Evolutionary conservation across 2,329 filamentous ascomycete genomes (phyloP).

Genomic region (Paraphaeosphaeria sporulosa): DNA sequence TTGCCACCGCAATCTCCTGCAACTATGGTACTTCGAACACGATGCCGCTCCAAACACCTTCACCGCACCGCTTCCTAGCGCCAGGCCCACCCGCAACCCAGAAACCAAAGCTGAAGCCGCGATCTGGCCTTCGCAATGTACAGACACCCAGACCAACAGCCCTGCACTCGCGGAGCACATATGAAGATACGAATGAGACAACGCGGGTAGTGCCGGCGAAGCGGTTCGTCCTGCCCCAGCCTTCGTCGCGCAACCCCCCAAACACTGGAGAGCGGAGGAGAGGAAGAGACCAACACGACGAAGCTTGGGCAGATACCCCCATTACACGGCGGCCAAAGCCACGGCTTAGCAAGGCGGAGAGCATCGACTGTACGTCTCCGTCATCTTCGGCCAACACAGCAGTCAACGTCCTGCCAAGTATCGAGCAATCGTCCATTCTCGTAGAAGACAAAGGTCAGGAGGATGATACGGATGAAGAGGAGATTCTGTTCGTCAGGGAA

Average conservation of each 20-base stretch:
- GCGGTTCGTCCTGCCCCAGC: constrained; percentile 38
- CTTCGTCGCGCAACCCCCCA: constrained; percentile 3
- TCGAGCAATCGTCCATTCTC: constrained; percentile 20
- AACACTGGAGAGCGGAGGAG: constrained; percentile 1
- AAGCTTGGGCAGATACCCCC: constrained; percentile 11
- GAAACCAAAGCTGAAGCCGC: constrained; percentile 30
- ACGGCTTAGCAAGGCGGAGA: constrained; percentile 40
- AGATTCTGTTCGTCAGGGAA: constrained; percentile 35
- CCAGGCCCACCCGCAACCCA: constrained; percentile 25
- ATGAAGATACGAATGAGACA: constrained; percentile 14
- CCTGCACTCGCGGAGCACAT: neutral
- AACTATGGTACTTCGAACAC: neutral
- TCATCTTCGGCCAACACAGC: constrained; percentile 23
- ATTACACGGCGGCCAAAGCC: constrained; percentile 25
- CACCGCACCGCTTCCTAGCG: constrained; percentile 45
- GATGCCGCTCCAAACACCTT: constrained; percentile 41
- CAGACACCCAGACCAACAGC: constrained; percentile 20
- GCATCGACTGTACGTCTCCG: constrained; percentile 42
- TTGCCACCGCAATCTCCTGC: no score
- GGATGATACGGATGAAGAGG: constrained; percentile 29
- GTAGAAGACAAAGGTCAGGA: constrained; percentile 13
- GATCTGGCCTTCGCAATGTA: constrained; percentile 33
- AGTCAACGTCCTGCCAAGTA: constrained; percentile 18
- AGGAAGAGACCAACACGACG: constrained; percentile 12
- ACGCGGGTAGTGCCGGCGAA: constrained; percentile 39